A percentile compares a stretch with the other conserved stretches of the same genome.
Conservation (phyloP, 306 rosid species). For the Acacia confusa region DNA sequence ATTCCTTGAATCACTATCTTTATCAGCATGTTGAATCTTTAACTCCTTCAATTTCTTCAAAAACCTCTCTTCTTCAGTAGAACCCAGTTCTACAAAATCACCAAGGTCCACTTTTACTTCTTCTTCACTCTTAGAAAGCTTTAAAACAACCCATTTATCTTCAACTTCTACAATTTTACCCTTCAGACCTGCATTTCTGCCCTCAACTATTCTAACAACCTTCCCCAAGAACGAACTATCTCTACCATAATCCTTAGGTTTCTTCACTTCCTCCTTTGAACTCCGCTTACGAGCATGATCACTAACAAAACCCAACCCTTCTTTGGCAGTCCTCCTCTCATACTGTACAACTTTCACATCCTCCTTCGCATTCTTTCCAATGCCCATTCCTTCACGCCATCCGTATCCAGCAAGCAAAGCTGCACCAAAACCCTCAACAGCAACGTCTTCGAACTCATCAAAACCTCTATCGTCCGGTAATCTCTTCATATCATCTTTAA, state of each 20-base stretch:
- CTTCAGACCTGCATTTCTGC: slow-evolving; percentile 59
- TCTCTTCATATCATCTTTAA: slow-evolving; percentile 53
- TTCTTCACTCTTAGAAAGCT: slow-evolving; percentile 43
- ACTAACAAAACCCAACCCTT: slow-evolving; percentile 74
- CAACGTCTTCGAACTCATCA: slow-evolving; percentile 65
- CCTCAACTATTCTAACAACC: slow-evolving; percentile 55
- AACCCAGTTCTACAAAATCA: slow-evolving; percentile 62
- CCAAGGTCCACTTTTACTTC: slow-evolving; percentile 40
- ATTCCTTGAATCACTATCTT: slow-evolving; percentile 32
- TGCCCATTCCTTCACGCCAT: slow-evolving; percentile 82
- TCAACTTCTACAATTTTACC: slow-evolving; percentile 49
- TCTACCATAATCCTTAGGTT: slow-evolving; percentile 6
- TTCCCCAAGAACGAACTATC: slow-evolving; percentile 34
- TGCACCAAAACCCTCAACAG: slow-evolving; percentile 78
- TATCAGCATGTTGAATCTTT: slow-evolving; percentile 24
- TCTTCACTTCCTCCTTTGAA: background rate
- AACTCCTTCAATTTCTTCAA: slow-evolving; percentile 59
- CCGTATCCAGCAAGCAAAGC: slow-evolving; percentile 88
- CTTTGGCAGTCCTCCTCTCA: slow-evolving; percentile 51
- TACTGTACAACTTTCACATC: slow-evolving; percentile 62
- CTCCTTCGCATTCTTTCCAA: slow-evolving; percentile 71
- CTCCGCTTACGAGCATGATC: slow-evolving; percentile 21
- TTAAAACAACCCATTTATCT: slow-evolving; percentile 42
- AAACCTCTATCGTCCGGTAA: slow-evolving; percentile 68
- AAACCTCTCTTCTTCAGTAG: slow-evolving; percentile 64